Base-by-base conservation (phyloP, 805 yeast genomes). In the Jamesozyma spencerorum region DNA sequence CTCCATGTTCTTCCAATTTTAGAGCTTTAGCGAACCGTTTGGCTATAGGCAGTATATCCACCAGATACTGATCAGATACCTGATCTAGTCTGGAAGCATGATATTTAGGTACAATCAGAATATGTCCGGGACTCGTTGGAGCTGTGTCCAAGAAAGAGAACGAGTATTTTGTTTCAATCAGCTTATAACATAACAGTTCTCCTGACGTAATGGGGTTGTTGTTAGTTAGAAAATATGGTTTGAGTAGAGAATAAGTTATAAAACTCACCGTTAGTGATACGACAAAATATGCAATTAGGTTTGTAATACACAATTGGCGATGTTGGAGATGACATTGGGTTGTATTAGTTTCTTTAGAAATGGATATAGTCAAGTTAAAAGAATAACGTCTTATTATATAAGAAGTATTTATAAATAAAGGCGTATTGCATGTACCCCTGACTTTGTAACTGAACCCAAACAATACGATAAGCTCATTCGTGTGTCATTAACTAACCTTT, bases 21-120 rank as follows among this genome's bases (percentile, higher is more conserved):
- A 84, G 67, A 4, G 84, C 84, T 49, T 75, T 71, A 47, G 94
- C 88, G 50, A 90, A 70, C 57, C 80, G 84, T 70, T 90, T 90
- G 39, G 88, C 86, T 24, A 84, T 75, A n/a, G 97, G 97, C 41
- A 90, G 71, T 44, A 90, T 60, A 54, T 90, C 98, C 5, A 81
- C 74, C 47, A 90, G 68, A 56, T 82, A 77, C 49, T 88, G 96
- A 58, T 90, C 97, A 2, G 97, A 95, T 34, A 90, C 66, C 59
- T 86, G 79, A 68, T 90, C 97, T 47, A 90, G 70, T 62, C 83
- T 85, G 20, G 84, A 94, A 33, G 95, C 97, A 61, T 88, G 97
- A 62, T 75, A 74, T 63, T 90, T 90, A 45, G 98, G 97, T 51
- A 90, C 85, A 41, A 90, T 77, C 53, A 90, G 66, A 24, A 88